These are phyloP conservation scores for Tylopilus vinaceipallidus DNA, from an alignment of 768 basidiomycete species.

Conservation along the genomic window DNA sequence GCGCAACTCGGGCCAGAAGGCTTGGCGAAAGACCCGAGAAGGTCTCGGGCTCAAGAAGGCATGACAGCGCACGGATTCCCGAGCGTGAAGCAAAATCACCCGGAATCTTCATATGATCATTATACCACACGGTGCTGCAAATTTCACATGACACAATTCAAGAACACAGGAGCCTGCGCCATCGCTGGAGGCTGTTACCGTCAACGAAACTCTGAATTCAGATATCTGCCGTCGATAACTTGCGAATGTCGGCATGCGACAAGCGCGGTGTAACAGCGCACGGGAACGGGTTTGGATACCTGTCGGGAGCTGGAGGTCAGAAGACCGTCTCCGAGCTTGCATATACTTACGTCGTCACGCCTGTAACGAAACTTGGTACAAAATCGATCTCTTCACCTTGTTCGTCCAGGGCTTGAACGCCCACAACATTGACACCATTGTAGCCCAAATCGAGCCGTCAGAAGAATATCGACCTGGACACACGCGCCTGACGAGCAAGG, in stretches of 20 bases:
- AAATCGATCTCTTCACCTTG: slow-evolving; percentile 27
- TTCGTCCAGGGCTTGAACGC: slow-evolving; percentile 20
- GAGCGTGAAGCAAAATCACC: too few species aligned
- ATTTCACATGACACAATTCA: too few species aligned
- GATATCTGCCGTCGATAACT: not conserved
- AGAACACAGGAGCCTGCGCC: too few species aligned
- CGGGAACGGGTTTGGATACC: slow-evolving; percentile 15
- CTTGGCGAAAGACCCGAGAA: too few species aligned
- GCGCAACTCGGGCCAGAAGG: too few species aligned
- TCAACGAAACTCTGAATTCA: not conserved
- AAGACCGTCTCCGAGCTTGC: not conserved
- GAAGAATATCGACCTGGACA: slow-evolving; percentile 35
- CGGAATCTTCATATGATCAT: too few species aligned
- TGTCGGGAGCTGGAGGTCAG: not conserved
- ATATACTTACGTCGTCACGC: slow-evolving; percentile 12
- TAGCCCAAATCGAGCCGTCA: slow-evolving; percentile 30
- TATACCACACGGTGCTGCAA: too few species aligned
- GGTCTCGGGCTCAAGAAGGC: too few species aligned
- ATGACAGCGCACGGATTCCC: too few species aligned
- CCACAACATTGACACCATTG: slow-evolving; percentile 27
- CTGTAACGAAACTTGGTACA: slow-evolving; percentile 10
- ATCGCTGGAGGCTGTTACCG: too few species aligned
- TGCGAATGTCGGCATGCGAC: slow-evolving; percentile 1
- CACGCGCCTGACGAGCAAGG: slow-evolving; percentile 14
- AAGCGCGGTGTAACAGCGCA: slow-evolving; percentile 13